Evolutionary conservation across 768 basidiomycete genomes (phyloP), one percentile per base, ranked within the genome.

Genomic region (Suillus subalutaceus): DNA sequence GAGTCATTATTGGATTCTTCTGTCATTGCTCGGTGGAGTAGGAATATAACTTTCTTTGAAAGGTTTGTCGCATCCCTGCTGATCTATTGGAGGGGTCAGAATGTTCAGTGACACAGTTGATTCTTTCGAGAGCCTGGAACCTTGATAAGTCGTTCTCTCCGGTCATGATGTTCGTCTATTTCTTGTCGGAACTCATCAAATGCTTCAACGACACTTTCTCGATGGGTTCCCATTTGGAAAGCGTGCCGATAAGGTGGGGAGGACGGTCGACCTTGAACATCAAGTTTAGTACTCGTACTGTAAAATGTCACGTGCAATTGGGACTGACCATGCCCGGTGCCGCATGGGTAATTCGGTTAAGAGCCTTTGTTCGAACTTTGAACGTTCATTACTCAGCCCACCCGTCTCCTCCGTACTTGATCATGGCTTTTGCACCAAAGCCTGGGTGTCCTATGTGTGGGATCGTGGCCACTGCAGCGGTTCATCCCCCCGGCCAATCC

Each of bases 41-140:
- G 88, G 74, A 99, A 99, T 68, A 99, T 98, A 69, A 89, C 83
- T 79, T 94, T 96, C 78, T 99, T 99, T 62, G 95, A 94, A 43
- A 92, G 83, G 70, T 89, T 92, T 32, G 96, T 98, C 61, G 94
- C 86, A 78, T 97, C 96, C 43, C 97, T 89, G 73, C 89, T 90
- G 46, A 86, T 84, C 92, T 94, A 75, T 55, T 57, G 40, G 52
- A 20, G 9, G 35, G 30, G 62, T 65, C 38, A 50, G 62, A 62
- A 52, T 58, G 64, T 48, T 69, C 67, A 59, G 38, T 37, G 12
- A 35, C 12, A 32, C 20, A 62, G n/a, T 8, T 23, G 23, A 43
- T 38, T 43, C 41, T 38, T 13, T 12, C 8, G 63, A 63, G 46
- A 43, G 46, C 61, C 63, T 30, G 57, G 73, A 57, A 92, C 89